Base-by-base conservation (phyloP, 2,329 filamentous ascomycete genomes). In the Venturia aucupariae region DNA sequence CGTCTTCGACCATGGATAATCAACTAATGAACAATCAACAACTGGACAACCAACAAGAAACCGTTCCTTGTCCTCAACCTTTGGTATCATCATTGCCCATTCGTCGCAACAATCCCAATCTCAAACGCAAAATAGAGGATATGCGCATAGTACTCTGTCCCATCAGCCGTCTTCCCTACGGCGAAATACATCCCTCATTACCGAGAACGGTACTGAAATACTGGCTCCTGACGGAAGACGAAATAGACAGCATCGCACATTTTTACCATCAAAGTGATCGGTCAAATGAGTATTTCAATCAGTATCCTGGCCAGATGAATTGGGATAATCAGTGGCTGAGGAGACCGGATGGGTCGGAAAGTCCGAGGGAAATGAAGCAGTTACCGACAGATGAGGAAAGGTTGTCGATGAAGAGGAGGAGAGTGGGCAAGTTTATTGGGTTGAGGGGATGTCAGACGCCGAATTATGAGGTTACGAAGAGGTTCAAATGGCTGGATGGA, bases 361-460 rank as follows among this genome's bases (percentile, higher is more conserved):
- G 27, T 35, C 22, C 66, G 2, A n/a, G 46, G n/a, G 59, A 57
- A 41, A 13, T 24, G 6, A 32, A 44, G 38, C 38, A 32, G 32
- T 62, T 39, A 19, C 41, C 65, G 4, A 57, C 41, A 3, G 46
- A 48, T 22, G 54, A 64, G 35, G 61, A 64, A 24, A 24, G 64
- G 39, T 17, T 65, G 22, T n/a, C 27, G 19, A 42, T 65, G 39
- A 65, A 65, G 62, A 42, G 62, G 24, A 35, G 64, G 24, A 65
- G 51, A 62, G 41, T 65, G n/a, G 64, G 64, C 0, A 65, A 64
- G 32, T 65, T 65, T 51, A 65, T 65, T 38, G 64, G 64, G 30
- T 57, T 63, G 55, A 64, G 63, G 32, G 64, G 64, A n/a, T 65
- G 64, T 39, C 62, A 65, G 35, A 65, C 64, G 17, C 64, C 64